phyloP scores from a whole-genome alignment of 202 grass and related monocot genomes.

The Dendrocalamus latiflorus region DNA sequence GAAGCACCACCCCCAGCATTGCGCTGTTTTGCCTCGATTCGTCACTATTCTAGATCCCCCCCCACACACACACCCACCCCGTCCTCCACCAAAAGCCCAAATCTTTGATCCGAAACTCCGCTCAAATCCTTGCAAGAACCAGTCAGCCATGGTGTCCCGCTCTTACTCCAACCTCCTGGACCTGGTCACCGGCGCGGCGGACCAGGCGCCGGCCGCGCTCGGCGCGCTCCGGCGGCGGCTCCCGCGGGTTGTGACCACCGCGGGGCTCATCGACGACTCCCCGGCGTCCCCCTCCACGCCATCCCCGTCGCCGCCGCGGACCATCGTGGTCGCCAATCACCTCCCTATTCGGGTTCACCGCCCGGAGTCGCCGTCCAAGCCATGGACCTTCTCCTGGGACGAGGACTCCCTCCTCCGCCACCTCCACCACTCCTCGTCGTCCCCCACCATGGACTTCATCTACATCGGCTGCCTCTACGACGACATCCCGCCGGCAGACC shows the following conservation, averaged over 20 bases:
- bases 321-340: conserved; percentile 91
- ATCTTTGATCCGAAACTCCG: conserved; percentile 1
- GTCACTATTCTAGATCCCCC: conserved; percentile 11
- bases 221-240: conserved; percentile 63
- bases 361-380: conserved; percentile 33
- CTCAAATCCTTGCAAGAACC: neutral
- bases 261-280: conserved; percentile 71
- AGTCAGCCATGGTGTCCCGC: conserved; percentile 60
- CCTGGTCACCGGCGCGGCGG: conserved; percentile 69
- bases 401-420: conserved; percentile 85
- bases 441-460: conserved; percentile 65
- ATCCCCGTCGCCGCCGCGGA: conserved; percentile 64
- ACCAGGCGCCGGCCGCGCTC: conserved; percentile 46
- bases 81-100: neutral
- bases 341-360: conserved; percentile 60
- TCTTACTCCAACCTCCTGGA: conserved; percentile 90
- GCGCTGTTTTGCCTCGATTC: neutral
- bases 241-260: conserved; percentile 68
- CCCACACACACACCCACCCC: neutral
- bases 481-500: conserved; percentile 52
- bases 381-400: conserved; percentile 79
- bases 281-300: conserved; percentile 44
- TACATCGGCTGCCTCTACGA: conserved; percentile 90
- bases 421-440: conserved; percentile 59
- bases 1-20: neutral